Percentiles rank a stretch among this genome's conserved stretches.
Evolutionary conservation across 2,329 filamentous ascomycete species (phyloP).

Genomic region (Pseudocercospora crystallina): DNA sequence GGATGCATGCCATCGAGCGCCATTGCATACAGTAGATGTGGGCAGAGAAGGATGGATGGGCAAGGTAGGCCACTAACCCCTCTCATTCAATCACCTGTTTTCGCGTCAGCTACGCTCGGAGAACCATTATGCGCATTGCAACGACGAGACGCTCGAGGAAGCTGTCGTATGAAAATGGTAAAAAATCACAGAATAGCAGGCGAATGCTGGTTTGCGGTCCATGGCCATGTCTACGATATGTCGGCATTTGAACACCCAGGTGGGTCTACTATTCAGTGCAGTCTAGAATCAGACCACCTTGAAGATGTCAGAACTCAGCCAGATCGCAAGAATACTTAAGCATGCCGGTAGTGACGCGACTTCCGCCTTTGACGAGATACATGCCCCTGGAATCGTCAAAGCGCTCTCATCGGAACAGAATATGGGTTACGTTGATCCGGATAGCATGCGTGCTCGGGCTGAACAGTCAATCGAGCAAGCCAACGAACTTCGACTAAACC

Average conservation of each 20-base stretch:
- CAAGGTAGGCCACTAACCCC: too few relatives aligned
- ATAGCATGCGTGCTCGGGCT: conserved; percentile 3
- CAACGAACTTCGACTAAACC: conserved; percentile 14
- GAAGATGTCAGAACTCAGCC: too few relatives aligned
- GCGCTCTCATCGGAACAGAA: conserved; percentile 2
- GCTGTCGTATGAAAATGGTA: neutral
- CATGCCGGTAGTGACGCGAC: conserved; percentile 1
- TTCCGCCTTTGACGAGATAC: conserved; percentile 1
- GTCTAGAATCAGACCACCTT: neutral
- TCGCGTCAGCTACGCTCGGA: too few relatives aligned
- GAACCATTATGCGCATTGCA: neutral
- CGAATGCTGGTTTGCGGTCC: conserved; percentile 1
- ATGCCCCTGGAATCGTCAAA: neutral
- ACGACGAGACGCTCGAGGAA: neutral
- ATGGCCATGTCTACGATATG: conserved; percentile 5
- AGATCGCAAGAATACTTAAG: neutral
- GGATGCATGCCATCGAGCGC: too few relatives aligned
- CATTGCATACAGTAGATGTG: too few relatives aligned
- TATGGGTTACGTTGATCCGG: conserved; percentile 5
- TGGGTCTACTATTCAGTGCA: neutral
- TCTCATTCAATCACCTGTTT: too few relatives aligned
- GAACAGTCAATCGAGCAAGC: conserved; percentile 8
- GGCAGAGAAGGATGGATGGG: too few relatives aligned
- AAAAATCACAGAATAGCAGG: conserved; percentile 1
- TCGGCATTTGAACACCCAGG: conserved; percentile 4